These are phyloP conservation scores for Malus hybrid DNA, from an alignment of 331 rosid species.

Conservation along the genomic window DNA sequence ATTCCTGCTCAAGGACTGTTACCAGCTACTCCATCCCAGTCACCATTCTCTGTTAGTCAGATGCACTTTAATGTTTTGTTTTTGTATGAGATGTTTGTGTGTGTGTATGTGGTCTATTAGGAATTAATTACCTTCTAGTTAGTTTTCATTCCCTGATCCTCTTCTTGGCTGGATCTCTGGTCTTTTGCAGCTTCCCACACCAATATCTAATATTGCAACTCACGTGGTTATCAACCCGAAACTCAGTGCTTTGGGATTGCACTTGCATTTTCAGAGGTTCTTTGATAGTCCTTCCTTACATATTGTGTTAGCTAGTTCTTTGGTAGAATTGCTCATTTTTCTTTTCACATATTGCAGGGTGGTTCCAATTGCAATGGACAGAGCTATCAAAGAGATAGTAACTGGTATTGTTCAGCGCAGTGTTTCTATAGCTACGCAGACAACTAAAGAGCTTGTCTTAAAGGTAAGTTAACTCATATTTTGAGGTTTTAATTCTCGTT, in stretches of 20 bases:
- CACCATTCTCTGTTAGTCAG: constrained; percentile 68
- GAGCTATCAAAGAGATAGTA: constrained; percentile 92
- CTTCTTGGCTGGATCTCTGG: constrained; percentile 11
- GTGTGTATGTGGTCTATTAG: neutral
- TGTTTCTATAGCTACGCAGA: constrained; percentile 96
- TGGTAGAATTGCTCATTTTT: constrained; percentile 4
- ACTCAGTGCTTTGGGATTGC: constrained; percentile 65
- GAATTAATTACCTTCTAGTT: no score
- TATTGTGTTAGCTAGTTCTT: neutral
- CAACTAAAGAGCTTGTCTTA: constrained; percentile 94
- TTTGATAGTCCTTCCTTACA: constrained; percentile 6
- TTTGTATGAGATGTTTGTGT: neutral
- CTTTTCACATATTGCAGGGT: constrained; percentile 33
- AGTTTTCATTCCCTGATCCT: neutral
- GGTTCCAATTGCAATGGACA: constrained; percentile 91
- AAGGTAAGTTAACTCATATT: constrained; percentile 47
- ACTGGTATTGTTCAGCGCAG: constrained; percentile 86
- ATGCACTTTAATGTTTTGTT: constrained; percentile 21
- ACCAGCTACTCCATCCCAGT: constrained; percentile 55
- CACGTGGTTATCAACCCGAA: constrained; percentile 82
- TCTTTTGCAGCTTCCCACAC: constrained; percentile 55
- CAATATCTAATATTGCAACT: constrained; percentile 72
- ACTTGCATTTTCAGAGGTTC: constrained; percentile 81
- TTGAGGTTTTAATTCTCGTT: neutral
- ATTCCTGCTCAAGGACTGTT: constrained; percentile 80